Evolutionary conservation across 768 basidiomycete genomes (phyloP).

Genomic region (Suillus bovinus): DNA sequence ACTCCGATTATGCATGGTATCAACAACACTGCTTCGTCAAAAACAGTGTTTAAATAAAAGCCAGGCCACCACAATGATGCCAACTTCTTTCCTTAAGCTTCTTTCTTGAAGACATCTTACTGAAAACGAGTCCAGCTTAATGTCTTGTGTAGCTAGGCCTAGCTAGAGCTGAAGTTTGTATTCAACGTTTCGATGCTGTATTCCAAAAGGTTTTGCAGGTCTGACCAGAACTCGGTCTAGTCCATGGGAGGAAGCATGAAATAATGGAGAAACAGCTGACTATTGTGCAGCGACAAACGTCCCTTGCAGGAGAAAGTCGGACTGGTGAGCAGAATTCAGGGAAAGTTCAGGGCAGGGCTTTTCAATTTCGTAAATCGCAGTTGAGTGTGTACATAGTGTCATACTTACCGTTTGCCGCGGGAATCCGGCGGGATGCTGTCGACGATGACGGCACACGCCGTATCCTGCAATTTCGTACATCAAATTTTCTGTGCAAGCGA

Average conservation of each 20-base stretch:
- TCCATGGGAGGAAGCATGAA: neutral
- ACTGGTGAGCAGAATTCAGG: no score
- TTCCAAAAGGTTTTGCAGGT: no score
- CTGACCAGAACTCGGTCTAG: no score
- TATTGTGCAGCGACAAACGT: neutral
- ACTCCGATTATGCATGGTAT: no score
- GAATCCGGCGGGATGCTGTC: no score
- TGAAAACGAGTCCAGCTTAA: neutral
- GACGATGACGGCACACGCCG: no score
- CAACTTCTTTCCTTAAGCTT: no score
- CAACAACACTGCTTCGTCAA: neutral
- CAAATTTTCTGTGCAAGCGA: neutral
- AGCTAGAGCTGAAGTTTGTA: no score
- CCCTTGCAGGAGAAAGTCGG: neutral
- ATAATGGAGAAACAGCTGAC: neutral
- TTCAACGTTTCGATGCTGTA: no score
- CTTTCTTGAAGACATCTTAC: neutral
- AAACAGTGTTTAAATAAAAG: neutral
- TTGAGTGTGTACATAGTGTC: no score
- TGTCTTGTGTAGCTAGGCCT: no score
- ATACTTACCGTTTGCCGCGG: no score
- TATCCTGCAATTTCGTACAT: neutral
- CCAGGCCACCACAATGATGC: neutral
- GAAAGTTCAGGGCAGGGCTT: neutral
- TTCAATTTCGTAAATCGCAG: neutral